These are phyloP conservation scores for Skeletonema tropicum DNA, from an alignment of 108 stramenopile species.

Conservation along the genomic window DNA sequence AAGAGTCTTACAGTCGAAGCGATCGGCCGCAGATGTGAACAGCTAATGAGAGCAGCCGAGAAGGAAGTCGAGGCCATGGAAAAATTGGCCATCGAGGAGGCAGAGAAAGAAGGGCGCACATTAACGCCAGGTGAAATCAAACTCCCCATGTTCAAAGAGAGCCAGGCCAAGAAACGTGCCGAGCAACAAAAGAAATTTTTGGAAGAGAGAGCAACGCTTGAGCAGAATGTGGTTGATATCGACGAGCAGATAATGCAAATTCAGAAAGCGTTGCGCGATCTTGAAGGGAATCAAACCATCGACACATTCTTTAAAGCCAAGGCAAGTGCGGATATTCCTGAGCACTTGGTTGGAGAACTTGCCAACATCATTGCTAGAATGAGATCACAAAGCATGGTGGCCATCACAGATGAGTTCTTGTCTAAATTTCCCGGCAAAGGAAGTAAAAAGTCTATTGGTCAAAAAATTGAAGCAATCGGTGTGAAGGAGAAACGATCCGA, in stretches of 20 bases:
- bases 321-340: conserved; percentile 26
- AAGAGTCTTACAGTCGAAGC: conserved; percentile 48
- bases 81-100: conserved; percentile 66
- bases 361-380: conserved; percentile 39
- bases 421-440: conserved; percentile 14
- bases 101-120: conserved; percentile 51
- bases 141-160: conserved; percentile 70
- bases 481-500: conserved; percentile 45
- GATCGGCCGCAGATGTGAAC: conserved; percentile 79
- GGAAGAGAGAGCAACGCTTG: conserved; percentile 53
- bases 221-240: conserved; percentile 74
- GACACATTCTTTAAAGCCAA: conserved; percentile 24
- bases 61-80: conserved; percentile 85
- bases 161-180: conserved; percentile 55
- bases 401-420: conserved; percentile 35
- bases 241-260: conserved; percentile 70
- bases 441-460: conserved; percentile 26
- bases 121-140: conserved; percentile 42
- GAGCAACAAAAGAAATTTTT: conserved; percentile 51
- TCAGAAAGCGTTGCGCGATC: conserved; percentile 67
- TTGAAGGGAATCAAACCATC: conserved; percentile 42
- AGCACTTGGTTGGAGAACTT: conserved; percentile 31
- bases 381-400: conserved; percentile 26
- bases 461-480: conserved; percentile 46
- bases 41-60: conserved; percentile 84